Base-by-base conservation (phyloP, 768 basidiomycete genomes). In the Tricholoma bakamatsutake region DNA sequence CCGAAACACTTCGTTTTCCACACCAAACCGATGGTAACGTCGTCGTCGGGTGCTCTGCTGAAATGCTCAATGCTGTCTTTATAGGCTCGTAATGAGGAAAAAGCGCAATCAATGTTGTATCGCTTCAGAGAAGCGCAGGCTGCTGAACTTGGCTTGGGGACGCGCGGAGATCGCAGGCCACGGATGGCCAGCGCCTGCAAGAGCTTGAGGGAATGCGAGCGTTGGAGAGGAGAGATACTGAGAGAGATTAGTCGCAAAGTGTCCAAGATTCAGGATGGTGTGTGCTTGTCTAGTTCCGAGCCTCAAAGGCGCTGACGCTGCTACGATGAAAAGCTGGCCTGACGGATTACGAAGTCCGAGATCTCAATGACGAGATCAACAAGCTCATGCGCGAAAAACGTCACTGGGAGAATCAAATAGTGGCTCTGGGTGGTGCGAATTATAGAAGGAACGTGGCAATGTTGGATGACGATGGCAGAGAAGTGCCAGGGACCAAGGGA, bases 1-100 rank as follows among this genome's bases (percentile, higher is more conserved):
- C 52, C 30, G 24, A 30, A 5, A 3, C 8, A 13, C 24, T 43
- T 46, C 35, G 53, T n/a, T n/a, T n/a, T n/a, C n/a, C n/a, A 53
- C 35, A 24, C 51, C 53, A 45, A 51, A 52, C 46, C 55, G 34
- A 62, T 65, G 61, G 61, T 61, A 50, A 47, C 27, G 13, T 48
- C n/a, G 28, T 40, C 34, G 53, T 58, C 37, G 43, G 35, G 8
- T 18, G 17, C 17, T 30, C 10, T 15, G 9, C 33, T 51, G 24
- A n/a, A 2, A 48, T 11, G 46, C 46, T 48, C 28, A 48, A 45
- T 27, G 17, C 17, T 15, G 5, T 5, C 13, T 27, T 10, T 43
- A n/a, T 60, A 93, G 94, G 94, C 95, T 59, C 88, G 95, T 71
- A 98, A 98, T 87, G 90, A 94, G 70, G 96, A 98, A 72, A 99